Conservation (phyloP, 2,329 filamentous ascomycete species). For the Colletotrichum theobromicola region DNA sequence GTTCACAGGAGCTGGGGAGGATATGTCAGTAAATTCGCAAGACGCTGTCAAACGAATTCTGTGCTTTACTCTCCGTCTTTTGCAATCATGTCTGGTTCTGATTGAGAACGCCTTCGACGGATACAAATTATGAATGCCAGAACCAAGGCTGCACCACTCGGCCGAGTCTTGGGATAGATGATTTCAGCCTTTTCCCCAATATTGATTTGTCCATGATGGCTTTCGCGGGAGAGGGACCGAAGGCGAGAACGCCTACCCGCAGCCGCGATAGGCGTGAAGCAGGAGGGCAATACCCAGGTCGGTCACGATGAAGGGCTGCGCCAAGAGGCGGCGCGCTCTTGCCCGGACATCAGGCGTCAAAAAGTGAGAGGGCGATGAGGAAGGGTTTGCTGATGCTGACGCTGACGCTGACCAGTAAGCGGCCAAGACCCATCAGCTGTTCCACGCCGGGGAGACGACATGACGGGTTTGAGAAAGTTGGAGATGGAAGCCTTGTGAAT, state of each 20-base stretch:
- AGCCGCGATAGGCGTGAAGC: not conserved
- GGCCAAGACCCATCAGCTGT: not conserved
- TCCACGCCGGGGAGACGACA: not conserved
- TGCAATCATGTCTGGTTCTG: not conserved
- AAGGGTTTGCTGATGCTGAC: not conserved
- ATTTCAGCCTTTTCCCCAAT: not conserved
- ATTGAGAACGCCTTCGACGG: not conserved
- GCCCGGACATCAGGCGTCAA: not conserved
- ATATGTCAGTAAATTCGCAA: not conserved
- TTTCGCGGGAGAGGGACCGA: not conserved
- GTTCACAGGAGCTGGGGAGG: not conserved
- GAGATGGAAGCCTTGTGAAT: not conserved
- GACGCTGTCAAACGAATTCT: accelerated
- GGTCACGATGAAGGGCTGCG: not conserved
- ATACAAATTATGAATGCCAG: not conserved
- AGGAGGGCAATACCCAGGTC: not conserved
- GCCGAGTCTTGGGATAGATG: not conserved
- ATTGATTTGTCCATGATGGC: not conserved
- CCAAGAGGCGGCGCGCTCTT: not conserved
- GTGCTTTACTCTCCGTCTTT: not conserved
- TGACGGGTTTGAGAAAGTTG: not conserved
- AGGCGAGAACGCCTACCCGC: not conserved
- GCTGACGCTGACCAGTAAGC: not conserved
- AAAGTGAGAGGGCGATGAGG: not conserved
- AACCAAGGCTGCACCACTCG: not conserved